These are phyloP conservation scores for Hemileccinum rubropunctum DNA, from an alignment of 768 basidiomycete species.

Conservation along the genomic window DNA sequence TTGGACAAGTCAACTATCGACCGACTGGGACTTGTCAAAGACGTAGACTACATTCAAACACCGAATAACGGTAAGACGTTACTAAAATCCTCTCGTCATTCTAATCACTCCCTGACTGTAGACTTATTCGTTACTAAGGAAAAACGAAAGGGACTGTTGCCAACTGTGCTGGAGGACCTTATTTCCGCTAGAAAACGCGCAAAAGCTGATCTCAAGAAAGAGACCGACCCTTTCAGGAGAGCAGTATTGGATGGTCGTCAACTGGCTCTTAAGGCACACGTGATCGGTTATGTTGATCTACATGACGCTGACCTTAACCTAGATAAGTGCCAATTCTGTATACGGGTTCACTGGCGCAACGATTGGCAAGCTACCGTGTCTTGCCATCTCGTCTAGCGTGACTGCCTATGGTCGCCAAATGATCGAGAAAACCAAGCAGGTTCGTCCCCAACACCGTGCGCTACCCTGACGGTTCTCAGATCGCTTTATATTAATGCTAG, in stretches of 20 bases:
- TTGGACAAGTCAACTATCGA: slow-evolving; percentile 78
- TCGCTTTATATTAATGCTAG: slow-evolving; percentile 21
- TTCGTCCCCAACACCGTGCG: slow-evolving; percentile 24
- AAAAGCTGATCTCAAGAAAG: slow-evolving; percentile 93
- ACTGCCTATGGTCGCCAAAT: slow-evolving; percentile 98
- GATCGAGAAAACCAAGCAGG: slow-evolving; percentile 96
- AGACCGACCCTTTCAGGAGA: slow-evolving; percentile 94
- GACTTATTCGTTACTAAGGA: slow-evolving; percentile 80
- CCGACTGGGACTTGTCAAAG: slow-evolving; percentile 72
- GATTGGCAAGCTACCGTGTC: slow-evolving; percentile 92
- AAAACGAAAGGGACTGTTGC: slow-evolving; percentile 84
- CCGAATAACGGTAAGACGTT: slow-evolving; percentile 81
- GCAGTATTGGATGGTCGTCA: slow-evolving; percentile 98
- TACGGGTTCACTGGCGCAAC: slow-evolving; percentile 99
- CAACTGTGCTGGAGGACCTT: slow-evolving; percentile 90
- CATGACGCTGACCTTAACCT: slow-evolving; percentile 1
- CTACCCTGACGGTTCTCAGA: not conserved
- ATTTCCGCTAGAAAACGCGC: slow-evolving; percentile 92
- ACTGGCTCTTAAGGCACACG: slow-evolving; percentile 82
- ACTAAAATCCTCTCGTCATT: not conserved
- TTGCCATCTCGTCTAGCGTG: slow-evolving; percentile 91
- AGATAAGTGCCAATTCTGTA: slow-evolving; percentile 99
- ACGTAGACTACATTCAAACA: slow-evolving; percentile 89
- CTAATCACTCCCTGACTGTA: slow-evolving; percentile 29
- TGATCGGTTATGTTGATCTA: not conserved